These are phyloP conservation scores for Pisolithus thermaeus DNA, from an alignment of 1,284 basidiomycete genomes.

Conservation along the genomic window DNA sequence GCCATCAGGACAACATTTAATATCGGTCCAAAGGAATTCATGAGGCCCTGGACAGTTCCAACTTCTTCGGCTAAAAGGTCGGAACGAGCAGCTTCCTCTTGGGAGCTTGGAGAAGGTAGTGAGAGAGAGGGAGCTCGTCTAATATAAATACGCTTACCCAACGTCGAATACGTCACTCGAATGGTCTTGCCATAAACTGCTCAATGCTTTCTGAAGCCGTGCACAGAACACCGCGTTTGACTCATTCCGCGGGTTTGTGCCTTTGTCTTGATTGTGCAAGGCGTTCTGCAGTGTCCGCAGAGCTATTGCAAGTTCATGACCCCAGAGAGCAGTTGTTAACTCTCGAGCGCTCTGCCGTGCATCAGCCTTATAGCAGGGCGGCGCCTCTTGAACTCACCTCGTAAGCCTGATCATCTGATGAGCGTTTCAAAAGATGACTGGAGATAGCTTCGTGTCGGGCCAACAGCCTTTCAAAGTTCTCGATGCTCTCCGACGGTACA, in stretches of 20 bases:
- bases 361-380: not conserved
- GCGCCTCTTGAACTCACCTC: slow-evolving; percentile 42
- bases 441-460: slow-evolving; percentile 58
- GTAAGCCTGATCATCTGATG: slow-evolving; percentile 73
- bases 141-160: slow-evolving; percentile 41
- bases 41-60: slow-evolving; percentile 66
- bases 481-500: slow-evolving; percentile 44
- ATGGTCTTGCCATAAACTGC: slow-evolving; percentile 63
- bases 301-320: slow-evolving; percentile 64
- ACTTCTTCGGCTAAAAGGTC: slow-evolving; percentile 72
- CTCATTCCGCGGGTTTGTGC: slow-evolving; percentile 21
- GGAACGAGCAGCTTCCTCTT: slow-evolving; percentile 60
- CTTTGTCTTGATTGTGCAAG: slow-evolving; percentile 33
- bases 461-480: slow-evolving; percentile 53
- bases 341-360: slow-evolving; percentile 60
- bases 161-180: slow-evolving; percentile 68
- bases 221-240: slow-evolving; percentile 42
- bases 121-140: not conserved
- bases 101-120: slow-evolving; percentile 38
- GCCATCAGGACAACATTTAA: slow-evolving; percentile 70
- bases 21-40: slow-evolving; percentile 75
- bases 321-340: slow-evolving; percentile 65
- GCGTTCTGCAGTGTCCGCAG: slow-evolving; percentile 49
- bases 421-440: slow-evolving; percentile 58
- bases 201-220: slow-evolving; percentile 54